phyloP scores from a whole-genome alignment of 148 eudicot genomes.

The Silene conica region DNA sequence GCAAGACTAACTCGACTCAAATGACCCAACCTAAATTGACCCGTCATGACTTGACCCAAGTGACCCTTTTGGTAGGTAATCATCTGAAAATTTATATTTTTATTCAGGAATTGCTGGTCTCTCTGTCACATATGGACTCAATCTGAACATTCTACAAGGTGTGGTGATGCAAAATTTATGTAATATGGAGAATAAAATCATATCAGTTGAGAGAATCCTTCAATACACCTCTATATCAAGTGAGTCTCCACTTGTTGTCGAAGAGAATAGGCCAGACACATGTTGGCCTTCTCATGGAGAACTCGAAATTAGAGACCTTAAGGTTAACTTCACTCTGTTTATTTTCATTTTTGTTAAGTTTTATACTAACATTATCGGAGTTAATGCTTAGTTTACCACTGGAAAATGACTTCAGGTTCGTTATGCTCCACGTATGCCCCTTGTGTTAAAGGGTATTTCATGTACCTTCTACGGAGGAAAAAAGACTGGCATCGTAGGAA shows the following conservation, averaged over 20 bases:
- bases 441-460: slow-evolving; percentile 53
- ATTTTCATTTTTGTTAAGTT: not conserved
- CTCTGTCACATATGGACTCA: slow-evolving; percentile 55
- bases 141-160: slow-evolving; percentile 40
- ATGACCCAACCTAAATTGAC: too few relatives aligned
- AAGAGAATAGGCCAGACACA: slow-evolving; percentile 37
- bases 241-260: slow-evolving; percentile 53
- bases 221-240: slow-evolving; percentile 46
- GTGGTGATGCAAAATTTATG: slow-evolving; percentile 38
- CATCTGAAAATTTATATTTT: not conserved
- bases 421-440: slow-evolving; percentile 54
- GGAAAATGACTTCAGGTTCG: slow-evolving; percentile 33
- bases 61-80: too few relatives aligned
- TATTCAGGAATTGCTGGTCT: slow-evolving; percentile 56
- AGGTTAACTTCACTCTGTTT: slow-evolving; percentile 26
- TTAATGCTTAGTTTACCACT: not conserved
- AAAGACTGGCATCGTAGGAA: slow-evolving; percentile 57
- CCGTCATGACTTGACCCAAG: too few relatives aligned
- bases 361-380: not conserved
- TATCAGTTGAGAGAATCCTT: slow-evolving; percentile 62
- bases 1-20: not conserved
- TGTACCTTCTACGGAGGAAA: slow-evolving; percentile 53
- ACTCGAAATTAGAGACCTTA: slow-evolving; percentile 37
- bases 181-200: slow-evolving; percentile 49
- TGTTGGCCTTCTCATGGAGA: slow-evolving; percentile 55